phyloP scores from a whole-genome alignment of 2,329 filamentous ascomycete genomes.

The Emydomyces testavorans region DNA sequence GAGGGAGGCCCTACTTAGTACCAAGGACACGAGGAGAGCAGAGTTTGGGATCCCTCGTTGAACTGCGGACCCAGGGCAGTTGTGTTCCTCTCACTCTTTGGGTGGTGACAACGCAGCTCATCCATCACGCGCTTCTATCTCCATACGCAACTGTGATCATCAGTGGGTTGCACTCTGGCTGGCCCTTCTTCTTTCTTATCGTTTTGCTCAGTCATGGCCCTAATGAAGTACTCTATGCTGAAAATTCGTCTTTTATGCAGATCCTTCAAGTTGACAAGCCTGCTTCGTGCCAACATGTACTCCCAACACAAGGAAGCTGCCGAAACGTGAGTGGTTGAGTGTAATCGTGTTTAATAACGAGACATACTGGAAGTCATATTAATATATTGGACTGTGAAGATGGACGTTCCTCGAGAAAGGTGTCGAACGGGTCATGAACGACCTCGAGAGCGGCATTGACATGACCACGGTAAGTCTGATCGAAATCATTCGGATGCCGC shows the following conservation, averaged over 20 bases:
- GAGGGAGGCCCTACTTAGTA: background rate
- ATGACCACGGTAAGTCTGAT: constrained; percentile 60
- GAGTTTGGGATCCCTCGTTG: background rate
- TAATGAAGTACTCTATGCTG: background rate
- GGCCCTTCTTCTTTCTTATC: background rate
- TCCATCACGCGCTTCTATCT: background rate
- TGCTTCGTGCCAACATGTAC: constrained; percentile 32
- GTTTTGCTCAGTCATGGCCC: background rate
- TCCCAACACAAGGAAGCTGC: constrained; percentile 47
- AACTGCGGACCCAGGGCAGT: background rate
- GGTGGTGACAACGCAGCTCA: background rate
- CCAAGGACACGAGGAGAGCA: background rate
- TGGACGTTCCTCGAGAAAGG: constrained; percentile 84
- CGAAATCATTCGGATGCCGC: background rate
- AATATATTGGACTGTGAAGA: constrained; percentile 36
- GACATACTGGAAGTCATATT: background rate
- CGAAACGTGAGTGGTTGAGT: constrained; percentile 45
- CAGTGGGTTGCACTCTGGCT: background rate
- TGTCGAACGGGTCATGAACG: constrained; percentile 85
- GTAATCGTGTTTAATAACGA: background rate
- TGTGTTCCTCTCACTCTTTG: background rate
- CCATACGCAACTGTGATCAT: background rate
- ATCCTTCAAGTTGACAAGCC: constrained; percentile 16
- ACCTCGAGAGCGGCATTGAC: constrained; percentile 83
- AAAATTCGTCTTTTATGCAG: constrained; percentile 3